Conservation (phyloP, 1,284 basidiomycete species). For the Malassezia sp. region DNA sequence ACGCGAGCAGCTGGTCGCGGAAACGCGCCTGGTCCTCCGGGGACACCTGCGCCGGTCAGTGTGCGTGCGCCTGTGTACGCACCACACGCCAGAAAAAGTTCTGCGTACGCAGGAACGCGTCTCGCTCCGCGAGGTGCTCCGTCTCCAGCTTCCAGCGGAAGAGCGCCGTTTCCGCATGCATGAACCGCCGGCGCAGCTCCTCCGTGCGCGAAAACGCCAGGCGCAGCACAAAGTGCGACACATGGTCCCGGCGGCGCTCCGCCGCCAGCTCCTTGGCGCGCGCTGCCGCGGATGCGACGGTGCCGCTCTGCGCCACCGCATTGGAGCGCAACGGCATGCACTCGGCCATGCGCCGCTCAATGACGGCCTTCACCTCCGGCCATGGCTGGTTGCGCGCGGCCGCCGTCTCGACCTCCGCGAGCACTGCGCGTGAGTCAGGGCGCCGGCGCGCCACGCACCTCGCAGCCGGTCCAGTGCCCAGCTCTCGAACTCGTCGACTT, state of each 20-base stretch:
- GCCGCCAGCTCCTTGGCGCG: conserved; percentile 48
- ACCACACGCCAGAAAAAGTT: conserved; percentile 69
- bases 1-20: conserved; percentile 51
- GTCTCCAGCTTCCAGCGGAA: conserved; percentile 74
- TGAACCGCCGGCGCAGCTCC: conserved; percentile 75
- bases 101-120: conserved; percentile 62
- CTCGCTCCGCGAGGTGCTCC: conserved; percentile 57
- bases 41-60: too few relatives aligned
- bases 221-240: conserved; percentile 87
- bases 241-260: conserved; percentile 75
- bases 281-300: conserved; percentile 47
- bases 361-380: conserved; percentile 62
- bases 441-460: too few relatives aligned
- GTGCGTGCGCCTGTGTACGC: too few relatives aligned
- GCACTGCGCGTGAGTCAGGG: too few relatives aligned
- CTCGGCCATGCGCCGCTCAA: conserved; percentile 56
- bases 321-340: conserved; percentile 63
- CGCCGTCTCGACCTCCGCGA: conserved; percentile 89
- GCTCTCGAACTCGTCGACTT: conserved; percentile 88
- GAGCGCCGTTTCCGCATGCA: conserved; percentile 74
- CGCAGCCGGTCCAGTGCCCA: conserved; percentile 76
- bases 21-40: conserved; percentile 55
- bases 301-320: conserved; percentile 48
- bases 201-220: conserved; percentile 92
- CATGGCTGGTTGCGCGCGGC: conserved; percentile 68